Evolutionary conservation across 2,329 filamentous ascomycete species (phyloP).

Genomic region (Penicillium sp.): DNA sequence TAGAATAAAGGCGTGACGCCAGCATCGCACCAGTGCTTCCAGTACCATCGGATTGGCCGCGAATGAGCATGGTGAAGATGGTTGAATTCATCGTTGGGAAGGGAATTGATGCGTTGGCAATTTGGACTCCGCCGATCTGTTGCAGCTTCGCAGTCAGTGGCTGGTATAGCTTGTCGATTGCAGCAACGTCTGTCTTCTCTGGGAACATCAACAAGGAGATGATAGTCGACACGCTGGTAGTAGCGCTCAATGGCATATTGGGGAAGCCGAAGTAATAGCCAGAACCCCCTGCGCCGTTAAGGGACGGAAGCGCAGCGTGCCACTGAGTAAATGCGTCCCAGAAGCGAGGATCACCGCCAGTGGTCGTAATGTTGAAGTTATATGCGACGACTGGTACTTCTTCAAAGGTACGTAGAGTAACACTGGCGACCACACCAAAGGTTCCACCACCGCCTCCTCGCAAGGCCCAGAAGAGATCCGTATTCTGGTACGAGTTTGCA

Average conservation of each 20-base stretch:
- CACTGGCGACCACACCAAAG: constrained; percentile 47
- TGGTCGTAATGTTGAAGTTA: constrained; percentile 26
- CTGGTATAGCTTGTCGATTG: constrained; percentile 22
- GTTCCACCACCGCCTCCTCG: constrained; percentile 57
- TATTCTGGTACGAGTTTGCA: constrained; percentile 20
- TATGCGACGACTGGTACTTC: constrained; percentile 37
- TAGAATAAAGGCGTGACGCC: constrained; percentile 38
- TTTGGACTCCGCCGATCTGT: constrained; percentile 17
- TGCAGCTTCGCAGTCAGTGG: constrained; percentile 23
- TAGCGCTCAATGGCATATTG: constrained; percentile 26
- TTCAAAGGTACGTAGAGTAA: constrained; percentile 48
- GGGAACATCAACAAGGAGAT: constrained; percentile 24
- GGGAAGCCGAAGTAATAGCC: constrained; percentile 45
- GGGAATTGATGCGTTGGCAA: constrained; percentile 17
- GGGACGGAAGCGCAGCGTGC: constrained; percentile 47
- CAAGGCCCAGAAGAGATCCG: constrained; percentile 54
- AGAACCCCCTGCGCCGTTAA: constrained; percentile 48
- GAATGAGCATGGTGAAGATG: constrained; percentile 22
- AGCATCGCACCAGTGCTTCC: constrained; percentile 25
- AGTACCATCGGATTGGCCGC: constrained; percentile 25
- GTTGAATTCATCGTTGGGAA: constrained; percentile 26
- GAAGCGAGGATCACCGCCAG: constrained; percentile 16
- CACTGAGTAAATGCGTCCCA: constrained; percentile 29
- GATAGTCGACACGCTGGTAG: constrained; percentile 27
- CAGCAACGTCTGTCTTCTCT: constrained; percentile 26